Percentiles rank a stretch among this genome's conserved stretches.
phyloP scores from a whole-genome alignment of 768 basidiomycete genomes.

The Holtermanniella nyarrowii region DNA sequence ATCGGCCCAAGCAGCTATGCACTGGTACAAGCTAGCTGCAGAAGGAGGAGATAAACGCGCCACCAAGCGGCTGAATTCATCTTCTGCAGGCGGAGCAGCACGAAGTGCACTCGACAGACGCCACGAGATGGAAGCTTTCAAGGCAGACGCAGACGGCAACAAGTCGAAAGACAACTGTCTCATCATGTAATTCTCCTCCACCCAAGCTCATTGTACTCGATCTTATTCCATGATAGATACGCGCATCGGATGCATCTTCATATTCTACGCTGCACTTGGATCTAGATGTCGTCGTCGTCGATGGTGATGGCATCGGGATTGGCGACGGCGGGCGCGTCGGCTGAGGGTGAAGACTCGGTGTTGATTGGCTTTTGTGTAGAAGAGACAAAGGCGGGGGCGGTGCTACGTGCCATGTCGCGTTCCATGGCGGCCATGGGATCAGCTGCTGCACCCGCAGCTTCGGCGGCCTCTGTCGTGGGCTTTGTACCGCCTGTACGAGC shows the following conservation, averaged over 20 bases:
- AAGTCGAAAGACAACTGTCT: slow-evolving; percentile 32
- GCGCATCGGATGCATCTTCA: too few species aligned
- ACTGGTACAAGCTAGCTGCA: slow-evolving; percentile 81
- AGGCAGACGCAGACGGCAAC: slow-evolving; percentile 17
- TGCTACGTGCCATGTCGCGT: slow-evolving; percentile 17
- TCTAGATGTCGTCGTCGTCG: slow-evolving; percentile 39
- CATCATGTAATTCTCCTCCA: slow-evolving; percentile 38
- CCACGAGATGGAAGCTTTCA: slow-evolving; percentile 35
- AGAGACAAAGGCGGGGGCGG: slow-evolving; percentile 34
- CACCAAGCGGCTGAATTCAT: slow-evolving; percentile 58
- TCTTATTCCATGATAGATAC: neutral
- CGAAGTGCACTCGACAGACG: slow-evolving; percentile 20
- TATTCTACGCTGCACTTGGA: neutral
- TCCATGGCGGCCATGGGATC: slow-evolving; percentile 76
- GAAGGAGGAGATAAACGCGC: slow-evolving; percentile 92
- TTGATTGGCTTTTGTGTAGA: slow-evolving; percentile 25
- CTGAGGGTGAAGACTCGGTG: slow-evolving; percentile 41
- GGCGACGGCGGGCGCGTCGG: slow-evolving; percentile 36
- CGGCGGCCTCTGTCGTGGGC: slow-evolving; percentile 44
- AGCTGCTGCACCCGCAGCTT: slow-evolving; percentile 39
- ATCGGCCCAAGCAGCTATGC: slow-evolving; percentile 45
- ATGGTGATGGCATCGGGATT: slow-evolving; percentile 42
- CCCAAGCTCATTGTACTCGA: too few species aligned
- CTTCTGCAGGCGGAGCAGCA: slow-evolving; percentile 6
- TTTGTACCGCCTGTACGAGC: slow-evolving; percentile 52